Percentiles rank a stretch among this genome's conserved stretches.
Evolutionary conservation across 495 filamentous ascomycete genomes (phyloP).

Genomic region (Articulospora tetracladia): DNA sequence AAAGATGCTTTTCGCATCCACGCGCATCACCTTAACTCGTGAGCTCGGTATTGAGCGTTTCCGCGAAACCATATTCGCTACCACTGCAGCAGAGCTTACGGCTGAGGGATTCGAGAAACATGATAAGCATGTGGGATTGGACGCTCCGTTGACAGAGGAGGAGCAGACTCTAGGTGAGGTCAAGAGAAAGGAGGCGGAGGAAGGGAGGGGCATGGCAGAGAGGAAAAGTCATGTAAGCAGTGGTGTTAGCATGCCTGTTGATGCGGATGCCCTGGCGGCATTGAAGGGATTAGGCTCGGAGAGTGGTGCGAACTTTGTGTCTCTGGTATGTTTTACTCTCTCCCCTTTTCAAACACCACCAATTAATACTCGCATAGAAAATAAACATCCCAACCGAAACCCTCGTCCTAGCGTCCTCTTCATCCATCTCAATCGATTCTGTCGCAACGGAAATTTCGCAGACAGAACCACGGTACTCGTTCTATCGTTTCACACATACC

Average conservation of each 20-base stretch:
- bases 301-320: slow-evolving; percentile 59
- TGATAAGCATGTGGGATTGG: slow-evolving; percentile 61
- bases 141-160: slow-evolving; percentile 82
- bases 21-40: slow-evolving; percentile 74
- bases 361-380: slow-evolving; percentile 38
- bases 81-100: slow-evolving; percentile 67
- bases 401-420: slow-evolving; percentile 64
- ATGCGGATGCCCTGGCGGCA: slow-evolving; percentile 63
- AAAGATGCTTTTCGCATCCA: slow-evolving; percentile 94
- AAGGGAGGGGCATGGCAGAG: slow-evolving; percentile 63
- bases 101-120: slow-evolving; percentile 72
- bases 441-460: slow-evolving; percentile 66
- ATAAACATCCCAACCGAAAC: slow-evolving; percentile 75
- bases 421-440: slow-evolving; percentile 44
- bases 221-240: slow-evolving; percentile 50
- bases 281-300: slow-evolving; percentile 51
- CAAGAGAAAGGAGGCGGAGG: slow-evolving; percentile 74
- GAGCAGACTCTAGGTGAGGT: slow-evolving; percentile 76
- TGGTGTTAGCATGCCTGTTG: slow-evolving; percentile 58
- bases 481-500: slow-evolving; percentile 67
- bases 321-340: slow-evolving; percentile 60
- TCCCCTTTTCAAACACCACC: not conserved
- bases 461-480: slow-evolving; percentile 84
- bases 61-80: slow-evolving; percentile 70
- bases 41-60: slow-evolving; percentile 92